Percentiles rank a stretch among this genome's conserved stretches.
Conservation (phyloP, 1,284 basidiomycete species). For the Heterobasidion annosum region DNA sequence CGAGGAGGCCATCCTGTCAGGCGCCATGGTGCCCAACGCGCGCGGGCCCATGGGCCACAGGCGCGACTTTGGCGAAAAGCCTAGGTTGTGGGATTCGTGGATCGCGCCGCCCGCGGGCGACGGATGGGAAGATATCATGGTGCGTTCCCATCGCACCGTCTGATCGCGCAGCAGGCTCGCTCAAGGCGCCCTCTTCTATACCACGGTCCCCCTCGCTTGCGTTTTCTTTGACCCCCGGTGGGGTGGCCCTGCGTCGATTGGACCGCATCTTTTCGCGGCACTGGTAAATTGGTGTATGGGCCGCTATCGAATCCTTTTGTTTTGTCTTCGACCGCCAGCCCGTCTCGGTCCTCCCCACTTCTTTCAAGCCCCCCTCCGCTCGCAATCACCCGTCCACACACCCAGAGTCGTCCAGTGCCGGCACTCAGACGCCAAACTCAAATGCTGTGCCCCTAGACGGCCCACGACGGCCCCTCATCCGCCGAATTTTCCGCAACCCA, state of each 20-base stretch:
- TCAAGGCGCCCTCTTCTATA: background rate
- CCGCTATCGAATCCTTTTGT: background rate
- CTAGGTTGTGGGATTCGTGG: constrained; percentile 44
- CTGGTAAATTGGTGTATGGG: background rate
- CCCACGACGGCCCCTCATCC: background rate
- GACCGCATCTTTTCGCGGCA: background rate
- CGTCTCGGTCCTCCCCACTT: constrained; percentile 2
- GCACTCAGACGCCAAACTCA: background rate
- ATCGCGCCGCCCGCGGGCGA: constrained; percentile 24
- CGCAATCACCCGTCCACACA: background rate
- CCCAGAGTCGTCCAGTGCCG: background rate
- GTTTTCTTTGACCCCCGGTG: no score
- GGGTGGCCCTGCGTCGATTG: background rate
- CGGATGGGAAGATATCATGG: constrained; percentile 42
- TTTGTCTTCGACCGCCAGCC: constrained; percentile 1
- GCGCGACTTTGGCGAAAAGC: constrained; percentile 37
- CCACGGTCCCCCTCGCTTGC: no score
- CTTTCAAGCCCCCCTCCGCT: background rate
- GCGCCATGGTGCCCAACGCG: constrained; percentile 22
- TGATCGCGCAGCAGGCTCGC: background rate
- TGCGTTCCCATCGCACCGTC: constrained; percentile 17
- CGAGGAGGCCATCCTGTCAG: constrained; percentile 33
- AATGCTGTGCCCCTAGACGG: background rate
- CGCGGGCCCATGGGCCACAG: constrained; percentile 20
- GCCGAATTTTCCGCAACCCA: constrained; percentile 5